Evolutionary conservation across 2,329 filamentous ascomycete genomes (phyloP).

Genomic region (Onygenales sp.): DNA sequence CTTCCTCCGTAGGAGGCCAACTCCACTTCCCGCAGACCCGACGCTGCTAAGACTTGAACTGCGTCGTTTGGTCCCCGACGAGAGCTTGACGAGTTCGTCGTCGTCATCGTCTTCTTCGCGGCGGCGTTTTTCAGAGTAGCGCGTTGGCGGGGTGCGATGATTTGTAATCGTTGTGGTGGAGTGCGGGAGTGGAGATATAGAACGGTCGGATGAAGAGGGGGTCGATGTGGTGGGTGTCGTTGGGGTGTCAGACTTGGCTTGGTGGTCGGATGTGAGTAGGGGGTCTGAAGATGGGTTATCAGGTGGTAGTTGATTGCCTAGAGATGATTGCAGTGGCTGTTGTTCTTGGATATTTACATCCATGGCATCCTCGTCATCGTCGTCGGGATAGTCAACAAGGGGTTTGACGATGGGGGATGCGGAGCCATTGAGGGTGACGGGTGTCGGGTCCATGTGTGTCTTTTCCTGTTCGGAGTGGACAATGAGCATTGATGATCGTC

Average conservation of each 20-base stretch:
- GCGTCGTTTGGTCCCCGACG: slow-evolving; percentile 40
- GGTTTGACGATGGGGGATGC: slow-evolving; percentile 56
- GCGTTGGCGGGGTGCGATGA: slow-evolving; percentile 51
- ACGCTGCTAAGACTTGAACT: slow-evolving; percentile 31
- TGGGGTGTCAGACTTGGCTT: background rate
- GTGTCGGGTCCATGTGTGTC: slow-evolving; percentile 16
- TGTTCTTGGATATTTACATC: slow-evolving; percentile 38
- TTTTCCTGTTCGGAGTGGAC: no score
- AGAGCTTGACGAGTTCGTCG: slow-evolving; percentile 78
- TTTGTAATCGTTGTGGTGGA: background rate
- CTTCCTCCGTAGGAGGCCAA: slow-evolving; percentile 24
- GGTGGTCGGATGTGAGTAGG: background rate
- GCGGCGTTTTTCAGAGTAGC: slow-evolving; percentile 77
- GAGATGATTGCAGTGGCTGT: slow-evolving; percentile 11
- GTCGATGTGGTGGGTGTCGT: background rate
- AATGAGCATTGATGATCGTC: no score
- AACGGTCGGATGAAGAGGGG: background rate
- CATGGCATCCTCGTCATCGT: slow-evolving; percentile 65
- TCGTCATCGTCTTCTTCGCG: slow-evolving; percentile 84
- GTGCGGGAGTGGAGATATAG: background rate
- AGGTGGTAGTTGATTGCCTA: slow-evolving; percentile 10
- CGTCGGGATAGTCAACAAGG: slow-evolving; percentile 86
- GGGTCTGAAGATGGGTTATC: slow-evolving; percentile 4
- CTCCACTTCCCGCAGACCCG: slow-evolving; percentile 8
- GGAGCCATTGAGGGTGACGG: slow-evolving; percentile 45